Base-by-base conservation (phyloP, 306 rosid species). In the Chamaecrista fasciculata region DNA sequence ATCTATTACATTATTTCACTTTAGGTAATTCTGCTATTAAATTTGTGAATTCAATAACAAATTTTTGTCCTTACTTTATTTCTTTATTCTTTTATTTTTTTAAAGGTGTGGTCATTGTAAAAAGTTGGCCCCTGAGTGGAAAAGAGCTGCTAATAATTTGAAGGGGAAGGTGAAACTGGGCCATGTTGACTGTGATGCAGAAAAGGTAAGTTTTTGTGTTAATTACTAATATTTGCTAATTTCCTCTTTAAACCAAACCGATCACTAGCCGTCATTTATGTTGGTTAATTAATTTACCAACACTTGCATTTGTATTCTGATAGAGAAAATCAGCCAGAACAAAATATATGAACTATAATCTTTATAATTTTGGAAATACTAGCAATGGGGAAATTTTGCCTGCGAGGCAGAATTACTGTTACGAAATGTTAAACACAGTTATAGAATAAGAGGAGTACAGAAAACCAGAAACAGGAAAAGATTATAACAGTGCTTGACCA, bases 101-200 rank as follows among this genome's bases (percentile, higher is more conserved):
- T 71, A 48, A 77, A 95, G 99, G 99, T 95, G 99, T 62, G 99
- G 99, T 25, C 99, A 95, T 72, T 95, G 99, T 79, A 95, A 95
- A 87, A 87, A 72, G 23, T 78, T 95, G 86, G 96, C 96, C 76
- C 97, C 99, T 26, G 99, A 95, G 76, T 95, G 99, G 99, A 86
- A 87, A 74, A 95, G 62, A 81, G 99, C 95, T 1, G 86, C 97
- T 58, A 78, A 81, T 62, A 91, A 66, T 63, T 87, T 95, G 70
- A 82, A 84, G 78, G 97, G 99, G 56, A 95, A 95, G 80, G 96
- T 89, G 79, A 89, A 91, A 65, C 79, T 95, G 75, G 99, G 99
- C 72, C 99, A 95, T 49, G 93, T 95, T 67, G 99, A 95, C 63
- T 95, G 99, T 73, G 99, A 95, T 67, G 89, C 95, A 5, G 99